Percentiles rank a stretch among this genome's conserved stretches.
These are phyloP conservation scores for Saccharomyces hybrid DNA, from an alignment of 1,139 yeast species.

Conservation along the genomic window DNA sequence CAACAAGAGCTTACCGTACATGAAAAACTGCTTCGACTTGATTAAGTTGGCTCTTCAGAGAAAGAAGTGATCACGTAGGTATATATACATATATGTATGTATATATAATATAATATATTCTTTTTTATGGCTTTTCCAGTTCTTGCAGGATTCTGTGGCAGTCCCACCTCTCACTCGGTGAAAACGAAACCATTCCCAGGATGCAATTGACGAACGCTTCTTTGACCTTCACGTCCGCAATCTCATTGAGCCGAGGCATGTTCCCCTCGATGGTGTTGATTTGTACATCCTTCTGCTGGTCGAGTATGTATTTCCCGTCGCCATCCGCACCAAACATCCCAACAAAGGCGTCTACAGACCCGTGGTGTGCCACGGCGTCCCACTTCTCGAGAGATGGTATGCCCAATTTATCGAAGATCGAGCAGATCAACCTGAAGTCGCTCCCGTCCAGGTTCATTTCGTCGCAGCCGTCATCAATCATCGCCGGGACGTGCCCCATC, in stretches of 20 bases:
- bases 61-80: not conserved
- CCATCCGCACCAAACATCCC: constrained; percentile 31
- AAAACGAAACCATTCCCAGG: constrained; percentile 35
- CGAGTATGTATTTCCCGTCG: constrained; percentile 12
- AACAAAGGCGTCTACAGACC: constrained; percentile 36
- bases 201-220: constrained; percentile 23
- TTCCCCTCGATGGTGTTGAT: not conserved
- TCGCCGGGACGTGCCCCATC: constrained; percentile 31
- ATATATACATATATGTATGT: not conserved
- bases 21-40: constrained; percentile 34
- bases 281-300: not conserved
- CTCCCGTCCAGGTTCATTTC: constrained; percentile 35
- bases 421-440: constrained; percentile 58
- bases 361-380: constrained; percentile 39
- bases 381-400: constrained; percentile 49
- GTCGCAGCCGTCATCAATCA: constrained; percentile 30
- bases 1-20: constrained; percentile 34
- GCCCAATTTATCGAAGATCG: constrained; percentile 61
- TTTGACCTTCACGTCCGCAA: constrained; percentile 14
- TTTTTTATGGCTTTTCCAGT: constrained; percentile 2
- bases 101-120: not conserved
- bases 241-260: constrained; percentile 21
- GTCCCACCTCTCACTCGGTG: constrained; percentile 34
- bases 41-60: constrained; percentile 20
- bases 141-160: constrained; percentile 25